Conservation (phyloP, 805 yeast genomes). For the Candida rishiriensis region DNA sequence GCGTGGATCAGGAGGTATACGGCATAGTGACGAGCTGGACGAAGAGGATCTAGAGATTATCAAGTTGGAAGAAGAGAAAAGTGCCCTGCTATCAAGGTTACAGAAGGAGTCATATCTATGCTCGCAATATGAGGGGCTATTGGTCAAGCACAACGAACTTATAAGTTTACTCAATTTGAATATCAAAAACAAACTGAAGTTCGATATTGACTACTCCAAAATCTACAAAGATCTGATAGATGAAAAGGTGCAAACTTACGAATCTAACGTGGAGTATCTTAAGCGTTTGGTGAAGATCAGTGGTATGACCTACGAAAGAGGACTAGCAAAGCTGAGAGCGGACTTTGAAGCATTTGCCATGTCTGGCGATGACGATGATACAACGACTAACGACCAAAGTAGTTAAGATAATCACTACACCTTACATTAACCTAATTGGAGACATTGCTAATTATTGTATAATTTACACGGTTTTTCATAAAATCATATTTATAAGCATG, state of each 20-base stretch:
- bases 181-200: conserved; percentile 11
- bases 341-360: conserved; percentile 5
- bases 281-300: background rate
- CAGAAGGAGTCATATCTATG: conserved; percentile 31
- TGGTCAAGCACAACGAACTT: conserved; percentile 27
- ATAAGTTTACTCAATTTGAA: conserved; percentile 17
- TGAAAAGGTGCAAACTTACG: conserved; percentile 11
- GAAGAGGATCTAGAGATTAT: conserved; percentile 14
- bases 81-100: conserved; percentile 24
- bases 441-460: too few species aligned
- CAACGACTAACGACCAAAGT: background rate
- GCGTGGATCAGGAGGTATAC: conserved; percentile 4
- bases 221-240: conserved; percentile 12
- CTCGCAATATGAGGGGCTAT: conserved; percentile 21
- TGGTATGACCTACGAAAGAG: conserved; percentile 6
- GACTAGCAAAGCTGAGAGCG: conserved; percentile 5
- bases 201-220: conserved; percentile 16
- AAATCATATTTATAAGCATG: too few species aligned
- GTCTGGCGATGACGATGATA: background rate
- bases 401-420: background rate
- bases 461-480: too few species aligned
- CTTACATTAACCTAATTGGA: too few species aligned
- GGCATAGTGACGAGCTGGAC: background rate
- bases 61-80: conserved; percentile 22
- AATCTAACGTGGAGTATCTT: conserved; percentile 9